A percentile compares a stretch with the other conserved stretches of the same genome.
Evolutionary conservation across 2,329 filamentous ascomycete genomes (phyloP).

Genomic region (Xylariaceae sp.): DNA sequence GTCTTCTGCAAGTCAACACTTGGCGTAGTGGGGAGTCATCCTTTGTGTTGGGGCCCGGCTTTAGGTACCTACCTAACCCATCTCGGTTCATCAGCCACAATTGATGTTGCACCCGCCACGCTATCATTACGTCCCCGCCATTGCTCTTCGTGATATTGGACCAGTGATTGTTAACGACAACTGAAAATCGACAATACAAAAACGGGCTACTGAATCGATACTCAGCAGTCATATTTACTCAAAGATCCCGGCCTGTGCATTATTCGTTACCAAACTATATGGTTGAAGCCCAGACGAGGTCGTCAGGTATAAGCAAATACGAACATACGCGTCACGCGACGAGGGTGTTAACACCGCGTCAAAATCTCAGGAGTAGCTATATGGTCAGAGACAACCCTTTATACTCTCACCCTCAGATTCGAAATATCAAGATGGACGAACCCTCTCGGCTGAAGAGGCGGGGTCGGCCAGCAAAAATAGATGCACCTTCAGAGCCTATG

Average conservation of each 20-base stretch:
- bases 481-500: constrained; percentile 16
- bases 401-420: constrained; percentile 11
- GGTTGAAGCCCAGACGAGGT: constrained; percentile 44
- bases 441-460: constrained; percentile 24
- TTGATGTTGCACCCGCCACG: constrained; percentile 1
- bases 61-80: not conserved
- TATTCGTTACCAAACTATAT: no score
- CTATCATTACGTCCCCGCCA: not conserved
- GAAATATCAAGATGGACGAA: constrained; percentile 19
- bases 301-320: no score
- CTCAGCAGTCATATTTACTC: no score
- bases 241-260: no score
- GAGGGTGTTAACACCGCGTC: constrained; percentile 25
- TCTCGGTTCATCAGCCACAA: constrained; percentile 9
- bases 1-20: constrained; percentile 8
- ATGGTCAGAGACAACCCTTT: no score
- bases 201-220: no score
- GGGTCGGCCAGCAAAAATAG: constrained; percentile 18
- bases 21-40: not conserved
- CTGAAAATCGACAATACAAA: no score
- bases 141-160: no score
- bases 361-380: no score
- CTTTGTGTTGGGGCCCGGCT: constrained; percentile 2
- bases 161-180: no score
- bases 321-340: constrained; percentile 38